Evolutionary conservation across 148 eudicot species (phyloP).

Genomic region (Diospyros kaki): DNA sequence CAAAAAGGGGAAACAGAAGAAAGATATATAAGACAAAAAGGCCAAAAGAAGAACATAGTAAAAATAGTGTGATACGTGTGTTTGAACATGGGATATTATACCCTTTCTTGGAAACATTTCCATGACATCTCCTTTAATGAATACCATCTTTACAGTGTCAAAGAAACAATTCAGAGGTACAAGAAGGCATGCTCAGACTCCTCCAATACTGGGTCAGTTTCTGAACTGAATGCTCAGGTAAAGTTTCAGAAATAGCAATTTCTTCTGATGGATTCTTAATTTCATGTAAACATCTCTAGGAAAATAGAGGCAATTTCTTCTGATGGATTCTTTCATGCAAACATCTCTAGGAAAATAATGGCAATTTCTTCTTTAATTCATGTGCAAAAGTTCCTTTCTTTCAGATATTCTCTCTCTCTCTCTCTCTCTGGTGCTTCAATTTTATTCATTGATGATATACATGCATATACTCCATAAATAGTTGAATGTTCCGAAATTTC

Average conservation of each 20-base stretch:
- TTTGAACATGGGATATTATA: neutral
- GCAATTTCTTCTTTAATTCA: too few relatives aligned
- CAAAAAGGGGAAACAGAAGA: neutral
- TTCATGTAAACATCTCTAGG: too few relatives aligned
- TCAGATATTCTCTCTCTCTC: too few relatives aligned
- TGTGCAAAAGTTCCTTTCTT: too few relatives aligned
- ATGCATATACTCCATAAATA: too few relatives aligned
- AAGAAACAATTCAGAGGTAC: conserved; percentile 1
- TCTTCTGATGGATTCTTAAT: neutral
- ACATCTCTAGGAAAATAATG: too few relatives aligned
- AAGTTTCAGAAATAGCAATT: neutral
- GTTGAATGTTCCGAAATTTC: too few relatives aligned
- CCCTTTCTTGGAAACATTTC: neutral
- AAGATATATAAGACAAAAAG: neutral
- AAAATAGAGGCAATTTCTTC: too few relatives aligned
- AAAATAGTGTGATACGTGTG: neutral
- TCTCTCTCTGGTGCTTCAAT: too few relatives aligned
- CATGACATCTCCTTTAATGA: neutral
- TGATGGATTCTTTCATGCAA: too few relatives aligned
- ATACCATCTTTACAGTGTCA: neutral
- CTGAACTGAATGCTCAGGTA: conserved; percentile 7
- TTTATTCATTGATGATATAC: too few relatives aligned
- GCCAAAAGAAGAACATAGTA: neutral
- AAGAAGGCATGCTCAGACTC: neutral
- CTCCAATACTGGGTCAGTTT: conserved; percentile 1